Conservation (phyloP, 345 rosid genomes). For the Heritiera littoralis region DNA sequence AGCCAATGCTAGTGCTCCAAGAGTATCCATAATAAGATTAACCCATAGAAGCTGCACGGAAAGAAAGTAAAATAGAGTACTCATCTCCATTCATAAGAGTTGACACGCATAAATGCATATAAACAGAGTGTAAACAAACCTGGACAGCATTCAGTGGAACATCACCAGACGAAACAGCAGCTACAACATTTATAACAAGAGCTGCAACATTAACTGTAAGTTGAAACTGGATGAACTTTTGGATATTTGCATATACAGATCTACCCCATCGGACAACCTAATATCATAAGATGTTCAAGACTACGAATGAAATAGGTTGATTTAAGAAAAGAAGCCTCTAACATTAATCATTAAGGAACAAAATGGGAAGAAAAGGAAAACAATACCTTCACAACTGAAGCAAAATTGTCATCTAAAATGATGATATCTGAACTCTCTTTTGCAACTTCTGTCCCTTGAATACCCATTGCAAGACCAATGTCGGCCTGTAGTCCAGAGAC, state of each 20-base stretch:
- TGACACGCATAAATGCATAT: background rate
- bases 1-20: conserved; percentile 97
- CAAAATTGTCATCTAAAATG: conserved; percentile 89
- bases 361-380: conserved; percentile 6
- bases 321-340: background rate
- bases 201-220: conserved; percentile 97
- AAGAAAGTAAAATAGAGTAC: background rate
- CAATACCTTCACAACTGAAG: conserved; percentile 89
- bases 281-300: conserved; percentile 18
- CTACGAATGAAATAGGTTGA: background rate
- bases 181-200: conserved; percentile 87
- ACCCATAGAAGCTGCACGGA: conserved; percentile 88
- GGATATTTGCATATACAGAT: conserved; percentile 97
- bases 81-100: background rate
- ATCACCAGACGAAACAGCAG: conserved; percentile 90
- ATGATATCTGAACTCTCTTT: conserved; percentile 98
- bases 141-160: conserved; percentile 98
- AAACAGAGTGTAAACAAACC: conserved; percentile 39
- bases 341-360: background rate
- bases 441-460: conserved; percentile 98
- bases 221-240: conserved; percentile 98
- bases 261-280: conserved; percentile 99
- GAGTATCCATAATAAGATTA: conserved; percentile 98
- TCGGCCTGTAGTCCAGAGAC: conserved; percentile 68
- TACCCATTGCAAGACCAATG: conserved; percentile 98